Percentiles rank a stretch among this genome's conserved stretches.
Evolutionary conservation across 169 alveolate species (phyloP).

Genomic region (Babesia ovata): DNA sequence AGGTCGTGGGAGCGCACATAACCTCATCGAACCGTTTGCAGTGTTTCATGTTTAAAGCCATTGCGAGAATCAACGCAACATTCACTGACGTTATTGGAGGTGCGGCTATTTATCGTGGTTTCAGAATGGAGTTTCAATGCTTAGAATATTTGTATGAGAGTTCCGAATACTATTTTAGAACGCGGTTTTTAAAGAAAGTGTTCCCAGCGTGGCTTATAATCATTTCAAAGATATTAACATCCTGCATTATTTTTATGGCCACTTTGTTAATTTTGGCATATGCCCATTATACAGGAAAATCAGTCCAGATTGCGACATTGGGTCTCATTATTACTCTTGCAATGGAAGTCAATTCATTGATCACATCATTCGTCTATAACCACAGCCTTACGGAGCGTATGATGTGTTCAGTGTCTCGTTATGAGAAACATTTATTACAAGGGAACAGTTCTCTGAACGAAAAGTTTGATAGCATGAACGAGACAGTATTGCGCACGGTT

Average conservation of each 20-base stretch:
- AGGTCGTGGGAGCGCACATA: slow-evolving; percentile 10
- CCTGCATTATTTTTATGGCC: slow-evolving; percentile 3
- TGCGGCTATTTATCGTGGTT: slow-evolving; percentile 18
- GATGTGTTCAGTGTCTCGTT: slow-evolving; percentile 26
- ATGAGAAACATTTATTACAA: slow-evolving; percentile 13
- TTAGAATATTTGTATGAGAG: slow-evolving; percentile 9
- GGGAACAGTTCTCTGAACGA: slow-evolving; percentile 9
- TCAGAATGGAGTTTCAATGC: background rate
- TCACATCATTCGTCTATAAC: slow-evolving; percentile 1
- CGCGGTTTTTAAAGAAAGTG: slow-evolving; percentile 10
- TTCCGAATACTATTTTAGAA: slow-evolving; percentile 17
- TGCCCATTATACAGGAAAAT: background rate
- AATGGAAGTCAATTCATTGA: slow-evolving; percentile 6
- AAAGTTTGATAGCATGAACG: slow-evolving; percentile 41
- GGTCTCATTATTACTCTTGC: slow-evolving; percentile 16
- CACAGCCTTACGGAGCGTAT: slow-evolving; percentile 17
- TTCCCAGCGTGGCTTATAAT: slow-evolving; percentile 15
- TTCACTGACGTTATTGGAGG: slow-evolving; percentile 8
- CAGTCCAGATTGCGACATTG: slow-evolving; percentile 4
- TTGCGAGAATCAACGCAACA: slow-evolving; percentile 4
- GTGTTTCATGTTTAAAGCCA: slow-evolving; percentile 31
- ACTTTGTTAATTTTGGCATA: background rate
- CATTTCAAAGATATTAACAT: slow-evolving; percentile 4
- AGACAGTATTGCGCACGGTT: slow-evolving; percentile 10
- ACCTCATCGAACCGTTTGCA: slow-evolving; percentile 3